A percentile compares a stretch with the other conserved stretches of the same genome.
phyloP scores from a whole-genome alignment of 306 rosid genomes.

The Trifolium dubium region DNA sequence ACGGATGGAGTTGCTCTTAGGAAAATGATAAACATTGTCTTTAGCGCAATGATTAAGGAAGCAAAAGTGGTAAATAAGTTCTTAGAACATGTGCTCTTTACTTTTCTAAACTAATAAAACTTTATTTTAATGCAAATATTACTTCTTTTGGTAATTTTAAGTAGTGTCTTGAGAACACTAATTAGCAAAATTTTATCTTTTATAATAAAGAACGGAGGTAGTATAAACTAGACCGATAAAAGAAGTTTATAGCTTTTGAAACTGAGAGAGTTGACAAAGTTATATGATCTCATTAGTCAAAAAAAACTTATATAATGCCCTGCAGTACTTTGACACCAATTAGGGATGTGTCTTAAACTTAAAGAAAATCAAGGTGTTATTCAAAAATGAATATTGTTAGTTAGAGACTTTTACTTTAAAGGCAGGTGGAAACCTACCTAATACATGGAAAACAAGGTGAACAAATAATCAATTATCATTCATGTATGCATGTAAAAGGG shows the following conservation, averaged over 20 bases:
- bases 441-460: conserved; percentile 42
- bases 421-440: conserved; percentile 61
- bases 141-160: no score
- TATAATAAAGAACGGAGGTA: no score
- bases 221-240: no score
- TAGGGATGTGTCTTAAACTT: conserved; percentile 1
- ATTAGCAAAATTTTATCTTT: no score
- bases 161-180: no score
- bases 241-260: neutral
- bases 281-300: neutral
- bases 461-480: conserved; percentile 1
- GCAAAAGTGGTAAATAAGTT: no score
- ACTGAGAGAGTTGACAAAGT: conserved; percentile 23
- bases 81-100: no score
- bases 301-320: neutral
- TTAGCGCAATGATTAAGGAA: no score
- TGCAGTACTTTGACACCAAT: conserved; percentile 18
- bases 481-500: conserved; percentile 22
- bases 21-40: no score
- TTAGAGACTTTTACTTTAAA: conserved; percentile 36
- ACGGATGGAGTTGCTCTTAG: no score
- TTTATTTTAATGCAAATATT: no score
- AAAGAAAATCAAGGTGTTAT: neutral
- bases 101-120: no score
- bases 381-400: conserved; percentile 37